Conservation (phyloP, 108 stramenopile species). For the Conticribra weissflogii region DNA sequence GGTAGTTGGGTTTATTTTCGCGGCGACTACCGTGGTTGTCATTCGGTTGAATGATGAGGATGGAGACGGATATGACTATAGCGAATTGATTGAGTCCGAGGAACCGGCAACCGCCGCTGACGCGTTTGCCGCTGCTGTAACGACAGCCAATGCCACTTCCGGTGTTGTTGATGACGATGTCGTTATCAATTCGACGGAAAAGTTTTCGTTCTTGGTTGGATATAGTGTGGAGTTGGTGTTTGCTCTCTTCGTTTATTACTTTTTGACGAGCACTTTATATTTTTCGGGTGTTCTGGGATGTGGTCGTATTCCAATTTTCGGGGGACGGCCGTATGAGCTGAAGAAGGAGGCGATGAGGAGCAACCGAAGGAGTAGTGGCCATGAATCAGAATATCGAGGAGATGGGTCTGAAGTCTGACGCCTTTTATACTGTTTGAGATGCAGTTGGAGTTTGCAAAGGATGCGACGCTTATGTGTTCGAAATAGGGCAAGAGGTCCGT, state of each 20-base stretch:
- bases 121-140: not conserved
- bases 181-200: constrained; percentile 17
- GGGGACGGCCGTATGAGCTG: constrained; percentile 48
- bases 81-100: constrained; percentile 2
- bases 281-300: constrained; percentile 75
- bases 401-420: not conserved
- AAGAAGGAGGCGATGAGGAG: not conserved
- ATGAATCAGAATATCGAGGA: not conserved
- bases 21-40: constrained; percentile 62
- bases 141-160: not conserved
- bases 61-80: constrained; percentile 27
- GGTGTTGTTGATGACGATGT: constrained; percentile 14
- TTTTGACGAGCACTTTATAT: constrained; percentile 65
- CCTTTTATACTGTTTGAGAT: no score
- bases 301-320: constrained; percentile 57
- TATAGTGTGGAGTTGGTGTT: constrained; percentile 71
- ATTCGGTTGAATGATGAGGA: constrained; percentile 58
- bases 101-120: constrained; percentile 7
- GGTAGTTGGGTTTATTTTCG: constrained; percentile 35
- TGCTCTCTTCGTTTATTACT: constrained; percentile 73
- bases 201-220: constrained; percentile 66
- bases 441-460: no score
- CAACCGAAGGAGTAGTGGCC: not conserved
- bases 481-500: no score
- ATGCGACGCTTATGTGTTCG: no score